Evolutionary conservation across 148 eudicot species (phyloP).

Genomic region (Chenopodium formosanum): DNA sequence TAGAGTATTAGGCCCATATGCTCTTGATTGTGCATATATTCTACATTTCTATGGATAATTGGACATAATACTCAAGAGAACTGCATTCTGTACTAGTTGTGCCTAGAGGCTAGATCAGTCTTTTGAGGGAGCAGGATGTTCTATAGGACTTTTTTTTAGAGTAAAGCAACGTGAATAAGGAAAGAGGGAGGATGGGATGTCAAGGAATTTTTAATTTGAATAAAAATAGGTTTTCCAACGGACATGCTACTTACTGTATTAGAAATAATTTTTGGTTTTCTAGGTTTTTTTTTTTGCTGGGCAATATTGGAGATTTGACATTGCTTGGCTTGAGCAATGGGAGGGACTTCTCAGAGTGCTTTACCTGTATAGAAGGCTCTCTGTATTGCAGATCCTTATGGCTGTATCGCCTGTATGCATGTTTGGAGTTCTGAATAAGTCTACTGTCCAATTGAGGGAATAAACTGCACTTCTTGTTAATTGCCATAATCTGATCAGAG

Average conservation of each 20-base stretch:
- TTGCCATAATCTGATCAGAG: neutral
- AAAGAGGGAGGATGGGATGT: neutral
- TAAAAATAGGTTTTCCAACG: neutral
- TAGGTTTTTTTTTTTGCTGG: neutral
- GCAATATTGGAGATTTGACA: neutral
- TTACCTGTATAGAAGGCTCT: neutral
- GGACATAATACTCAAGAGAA: neutral
- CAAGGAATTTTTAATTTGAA: neutral
- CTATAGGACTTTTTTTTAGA: neutral
- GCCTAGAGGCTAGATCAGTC: neutral
- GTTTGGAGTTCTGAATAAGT: neutral
- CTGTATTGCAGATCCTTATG: neutral
- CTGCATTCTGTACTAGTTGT: neutral
- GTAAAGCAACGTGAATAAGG: neutral
- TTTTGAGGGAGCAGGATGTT: neutral
- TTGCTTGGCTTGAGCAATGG: neutral
- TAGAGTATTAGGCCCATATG: too few species aligned
- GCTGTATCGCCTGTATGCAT: neutral
- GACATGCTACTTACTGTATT: neutral
- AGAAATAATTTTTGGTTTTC: neutral
- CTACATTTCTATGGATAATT: neutral
- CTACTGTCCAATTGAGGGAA: neutral
- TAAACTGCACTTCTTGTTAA: neutral
- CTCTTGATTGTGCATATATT: neutral
- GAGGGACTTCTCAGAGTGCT: constrained; percentile 11